Evolutionary conservation across 1,284 basidiomycete species (phyloP).

Genomic region (Thelephora terrestris): DNA sequence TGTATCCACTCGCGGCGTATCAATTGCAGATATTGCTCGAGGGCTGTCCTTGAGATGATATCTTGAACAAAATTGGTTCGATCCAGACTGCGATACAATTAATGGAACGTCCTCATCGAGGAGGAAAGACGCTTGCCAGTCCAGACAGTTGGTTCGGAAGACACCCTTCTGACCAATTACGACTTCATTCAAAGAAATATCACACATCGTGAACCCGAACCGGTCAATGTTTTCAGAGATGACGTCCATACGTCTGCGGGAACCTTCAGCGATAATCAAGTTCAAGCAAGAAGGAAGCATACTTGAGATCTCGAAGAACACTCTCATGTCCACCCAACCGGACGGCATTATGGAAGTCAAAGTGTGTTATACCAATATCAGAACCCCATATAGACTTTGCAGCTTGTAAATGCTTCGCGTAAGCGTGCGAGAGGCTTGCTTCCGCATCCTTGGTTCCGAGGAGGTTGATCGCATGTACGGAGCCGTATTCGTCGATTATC

Average conservation of each 20-base stretch:
- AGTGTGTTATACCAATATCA: constrained; percentile 70
- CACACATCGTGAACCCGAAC: constrained; percentile 81
- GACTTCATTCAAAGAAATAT: constrained; percentile 51
- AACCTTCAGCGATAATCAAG: neutral
- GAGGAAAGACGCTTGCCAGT: constrained; percentile 55
- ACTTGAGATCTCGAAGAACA: constrained; percentile 69
- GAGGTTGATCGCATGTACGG: constrained; percentile 79
- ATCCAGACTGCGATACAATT: constrained; percentile 55
- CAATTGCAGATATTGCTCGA: constrained; percentile 66
- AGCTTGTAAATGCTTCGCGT: constrained; percentile 65
- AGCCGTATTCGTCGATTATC: constrained; percentile 74
- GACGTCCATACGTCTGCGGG: constrained; percentile 43
- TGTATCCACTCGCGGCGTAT: constrained; percentile 69
- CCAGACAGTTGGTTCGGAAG: constrained; percentile 92
- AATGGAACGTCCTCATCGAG: neutral
- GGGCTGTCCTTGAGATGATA: constrained; percentile 69
- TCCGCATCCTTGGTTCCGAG: constrained; percentile 91
- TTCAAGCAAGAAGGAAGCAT: constrained; percentile 13
- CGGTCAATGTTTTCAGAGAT: constrained; percentile 62
- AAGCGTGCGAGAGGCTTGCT: constrained; percentile 73
- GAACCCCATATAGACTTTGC: constrained; percentile 49
- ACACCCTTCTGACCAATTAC: constrained; percentile 83
- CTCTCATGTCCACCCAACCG: constrained; percentile 83
- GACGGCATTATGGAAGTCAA: constrained; percentile 89
- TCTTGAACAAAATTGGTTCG: constrained; percentile 98